Evolutionary conservation across 495 filamentous ascomycete species (phyloP), one percentile per base, ranked within the genome.

Genomic region (Aspergillus funiculosus): DNA sequence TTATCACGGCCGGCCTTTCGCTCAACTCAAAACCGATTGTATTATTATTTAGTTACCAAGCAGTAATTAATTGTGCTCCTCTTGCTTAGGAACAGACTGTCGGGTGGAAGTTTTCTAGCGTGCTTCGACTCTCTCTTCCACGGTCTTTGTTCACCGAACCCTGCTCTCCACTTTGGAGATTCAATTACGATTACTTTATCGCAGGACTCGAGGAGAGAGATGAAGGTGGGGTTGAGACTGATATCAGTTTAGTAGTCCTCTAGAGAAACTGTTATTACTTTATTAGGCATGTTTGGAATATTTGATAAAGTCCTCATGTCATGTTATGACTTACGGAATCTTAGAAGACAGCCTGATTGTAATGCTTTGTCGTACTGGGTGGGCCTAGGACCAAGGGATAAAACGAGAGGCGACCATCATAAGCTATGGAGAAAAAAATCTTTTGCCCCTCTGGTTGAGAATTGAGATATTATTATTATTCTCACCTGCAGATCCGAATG

Each of bases 31-130:
- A n/a, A n/a, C n/a, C n/a, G n/a, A n/a, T n/a, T 15, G 4, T 13
- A 4, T 34, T 3, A 34, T 7, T 34, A 34, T 34, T 34, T 15
- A 4, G 30, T 34, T 29, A 30, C 15, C 25, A 46, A 4, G 11
- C 13, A 31, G 3, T 11, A 19, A 39, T 31, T 27, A 39, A 29
- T 24, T 6, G 14, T 21, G 17, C 26, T n/a, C 18, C 22, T 25
- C 38, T 38, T 22, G 19, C 28, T 28, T 34, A 39, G 22, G 21
- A 28, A 27, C 24, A 43, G 29, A 14, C 22, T 14, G 25, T 49
- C 48, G 41, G 48, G 48, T 49, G 29, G 26, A 22, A 34, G 36
- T 56, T 56, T 56, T 56, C 53, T 56, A 56, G 53, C 53, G 53
- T 43, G 46, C 48, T 56, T 54, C 48, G 46, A 50, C 39, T 39